A percentile compares a stretch with the other conserved stretches of the same genome.
These are phyloP conservation scores for Hyphodiscus sp. DNA, from an alignment of 2,329 filamentous ascomycete genomes.

Conservation along the genomic window DNA sequence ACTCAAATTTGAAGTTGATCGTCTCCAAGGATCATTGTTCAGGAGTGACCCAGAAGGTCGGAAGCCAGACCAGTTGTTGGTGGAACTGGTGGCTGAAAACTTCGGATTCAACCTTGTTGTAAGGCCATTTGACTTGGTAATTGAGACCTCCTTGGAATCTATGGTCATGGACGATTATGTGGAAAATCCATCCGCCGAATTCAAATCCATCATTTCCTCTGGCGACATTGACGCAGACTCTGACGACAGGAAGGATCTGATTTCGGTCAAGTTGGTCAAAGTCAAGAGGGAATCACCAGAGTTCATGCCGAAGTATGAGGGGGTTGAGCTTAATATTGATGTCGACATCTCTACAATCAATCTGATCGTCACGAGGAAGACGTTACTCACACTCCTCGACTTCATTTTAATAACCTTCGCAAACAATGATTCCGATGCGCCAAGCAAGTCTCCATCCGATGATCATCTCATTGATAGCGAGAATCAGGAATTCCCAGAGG, in stretches of 20 bases:
- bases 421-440: constrained; percentile 44
- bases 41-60: constrained; percentile 73
- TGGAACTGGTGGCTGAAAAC: constrained; percentile 83
- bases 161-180: constrained; percentile 93
- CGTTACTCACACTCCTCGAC: constrained; percentile 83
- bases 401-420: constrained; percentile 93
- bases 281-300: constrained; percentile 90
- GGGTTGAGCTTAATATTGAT: constrained; percentile 88
- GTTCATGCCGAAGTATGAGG: constrained; percentile 85
- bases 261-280: constrained; percentile 82
- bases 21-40: constrained; percentile 86
- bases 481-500: constrained; percentile 24
- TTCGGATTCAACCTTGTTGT: constrained; percentile 87
- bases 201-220: constrained; percentile 96
- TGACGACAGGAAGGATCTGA: constrained; percentile 71
- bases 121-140: constrained; percentile 85
- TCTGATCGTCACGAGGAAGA: constrained; percentile 86
- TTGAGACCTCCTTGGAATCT: constrained; percentile 81
- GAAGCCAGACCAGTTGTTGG: constrained; percentile 73
- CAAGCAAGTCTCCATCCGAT: constrained; percentile 27
- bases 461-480: constrained; percentile 31
- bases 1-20: constrained; percentile 93
- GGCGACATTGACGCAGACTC: constrained; percentile 55
- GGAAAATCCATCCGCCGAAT: constrained; percentile 78
- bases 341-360: constrained; percentile 94